Evolutionary conservation across 2,329 filamentous ascomycete genomes (phyloP).

Genomic region (Fusarium nurragi): DNA sequence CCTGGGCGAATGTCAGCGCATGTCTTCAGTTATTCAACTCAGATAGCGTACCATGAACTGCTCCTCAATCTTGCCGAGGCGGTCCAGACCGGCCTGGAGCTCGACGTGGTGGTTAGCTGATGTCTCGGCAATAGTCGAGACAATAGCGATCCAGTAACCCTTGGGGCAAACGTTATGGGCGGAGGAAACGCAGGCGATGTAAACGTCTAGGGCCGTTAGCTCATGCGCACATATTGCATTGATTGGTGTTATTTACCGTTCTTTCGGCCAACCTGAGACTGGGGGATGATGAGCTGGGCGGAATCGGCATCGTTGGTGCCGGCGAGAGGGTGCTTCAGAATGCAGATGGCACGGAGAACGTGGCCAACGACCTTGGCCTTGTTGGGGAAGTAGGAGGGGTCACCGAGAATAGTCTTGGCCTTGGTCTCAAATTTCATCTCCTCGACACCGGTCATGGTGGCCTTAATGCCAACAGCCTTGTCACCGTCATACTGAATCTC

Average conservation of each 20-base stretch:
- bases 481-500: constrained; percentile 85
- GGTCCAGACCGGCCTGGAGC: constrained; percentile 89
- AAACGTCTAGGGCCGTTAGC: constrained; percentile 74
- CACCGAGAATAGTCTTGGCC: constrained; percentile 93
- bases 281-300: constrained; percentile 94
- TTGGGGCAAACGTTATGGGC: constrained; percentile 99
- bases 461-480: constrained; percentile 95
- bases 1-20: constrained; percentile 51
- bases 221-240: background rate
- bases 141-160: constrained; percentile 98
- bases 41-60: constrained; percentile 80
- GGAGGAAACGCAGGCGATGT: constrained; percentile 93
- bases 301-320: constrained; percentile 91
- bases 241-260: constrained; percentile 71
- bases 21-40: background rate
- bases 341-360: constrained; percentile 95
- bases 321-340: constrained; percentile 92
- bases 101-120: constrained; percentile 94
- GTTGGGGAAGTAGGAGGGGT: constrained; percentile 94
- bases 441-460: constrained; percentile 90
- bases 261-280: constrained; percentile 96
- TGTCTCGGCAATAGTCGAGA: constrained; percentile 95
- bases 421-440: constrained; percentile 97
- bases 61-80: constrained; percentile 93
- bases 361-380: constrained; percentile 91